phyloP scores from a whole-genome alignment of 2,329 filamentous ascomycete genomes.

The Fusarium albidum region DNA sequence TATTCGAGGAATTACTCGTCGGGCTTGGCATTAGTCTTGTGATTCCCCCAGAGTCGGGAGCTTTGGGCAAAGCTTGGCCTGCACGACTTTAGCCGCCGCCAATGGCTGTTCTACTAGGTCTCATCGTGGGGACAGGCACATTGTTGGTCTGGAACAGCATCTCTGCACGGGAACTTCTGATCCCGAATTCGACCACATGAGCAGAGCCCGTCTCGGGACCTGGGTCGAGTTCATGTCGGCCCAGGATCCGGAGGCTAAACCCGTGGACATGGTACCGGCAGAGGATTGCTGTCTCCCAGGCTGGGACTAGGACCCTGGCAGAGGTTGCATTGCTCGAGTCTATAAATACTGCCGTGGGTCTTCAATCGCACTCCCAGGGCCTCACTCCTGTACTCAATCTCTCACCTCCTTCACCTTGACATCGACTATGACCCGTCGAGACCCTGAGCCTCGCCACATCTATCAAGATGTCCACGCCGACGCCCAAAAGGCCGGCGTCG shows the following conservation, averaged over 20 bases:
- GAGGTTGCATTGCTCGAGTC: background rate
- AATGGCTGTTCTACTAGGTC: background rate
- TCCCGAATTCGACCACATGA: conserved; percentile 10
- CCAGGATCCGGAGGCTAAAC: background rate
- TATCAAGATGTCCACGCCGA: conserved; percentile 32
- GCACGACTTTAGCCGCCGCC: conserved; percentile 18
- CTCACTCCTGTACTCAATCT: background rate
- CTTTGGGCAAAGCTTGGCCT: conserved; percentile 14
- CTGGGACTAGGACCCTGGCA: background rate
- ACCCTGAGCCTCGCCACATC: conserved; percentile 8
- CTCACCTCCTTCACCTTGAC: background rate
- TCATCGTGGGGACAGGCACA: background rate
- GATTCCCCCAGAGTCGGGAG: conserved; percentile 15
- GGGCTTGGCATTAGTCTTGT: background rate
- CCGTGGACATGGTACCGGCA: conserved; percentile 1
- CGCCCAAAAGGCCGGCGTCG: conserved; percentile 30
- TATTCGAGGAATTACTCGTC: conserved; percentile 19
- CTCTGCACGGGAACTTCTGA: background rate
- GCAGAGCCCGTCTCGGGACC: background rate
- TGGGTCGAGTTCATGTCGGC: too few species aligned
- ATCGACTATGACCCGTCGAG: conserved; percentile 5
- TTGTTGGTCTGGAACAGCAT: background rate
- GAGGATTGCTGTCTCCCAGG: background rate
- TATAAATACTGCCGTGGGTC: conserved; percentile 1
- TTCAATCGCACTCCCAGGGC: background rate